phyloP scores from a whole-genome alignment of 768 basidiomycete genomes.

The Boletus insuetus region DNA sequence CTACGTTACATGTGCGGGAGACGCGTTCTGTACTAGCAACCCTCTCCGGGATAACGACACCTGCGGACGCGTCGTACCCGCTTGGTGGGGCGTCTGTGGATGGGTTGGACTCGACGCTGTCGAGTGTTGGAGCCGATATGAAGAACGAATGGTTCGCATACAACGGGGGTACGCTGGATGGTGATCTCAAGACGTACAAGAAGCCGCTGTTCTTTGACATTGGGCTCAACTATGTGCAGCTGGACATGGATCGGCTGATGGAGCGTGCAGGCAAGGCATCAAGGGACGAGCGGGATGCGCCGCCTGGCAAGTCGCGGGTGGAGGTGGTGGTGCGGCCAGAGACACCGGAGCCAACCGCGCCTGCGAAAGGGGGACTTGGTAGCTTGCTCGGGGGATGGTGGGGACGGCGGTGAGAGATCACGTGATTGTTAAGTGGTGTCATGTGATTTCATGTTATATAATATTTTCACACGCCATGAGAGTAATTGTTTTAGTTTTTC shows the following conservation, averaged over 20 bases:
- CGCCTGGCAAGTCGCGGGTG: conserved; percentile 49
- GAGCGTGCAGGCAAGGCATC: conserved; percentile 64
- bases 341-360: conserved; percentile 48
- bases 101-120: conserved; percentile 51
- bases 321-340: conserved; percentile 47
- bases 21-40: conserved; percentile 52
- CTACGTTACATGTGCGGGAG: conserved; percentile 72
- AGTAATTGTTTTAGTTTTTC: conserved; percentile 17
- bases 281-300: conserved; percentile 19
- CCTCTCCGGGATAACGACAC: conserved; percentile 41
- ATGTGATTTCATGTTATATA: not conserved
- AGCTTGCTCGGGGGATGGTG: conserved; percentile 82
- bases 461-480: conserved; percentile 23
- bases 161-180: conserved; percentile 61
- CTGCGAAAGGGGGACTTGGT: conserved; percentile 54
- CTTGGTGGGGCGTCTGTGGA: conserved; percentile 44
- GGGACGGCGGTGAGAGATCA: conserved; percentile 41
- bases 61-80: conserved; percentile 49
- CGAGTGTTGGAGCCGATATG: conserved; percentile 45
- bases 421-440: conserved; percentile 7
- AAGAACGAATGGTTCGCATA: conserved; percentile 78
- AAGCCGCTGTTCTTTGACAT: conserved; percentile 94
- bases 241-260: conserved; percentile 78
- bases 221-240: conserved; percentile 86
- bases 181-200: conserved; percentile 51